phyloP scores from a whole-genome alignment of 352 stramenopile species.

The Albugo laibachii region DNA sequence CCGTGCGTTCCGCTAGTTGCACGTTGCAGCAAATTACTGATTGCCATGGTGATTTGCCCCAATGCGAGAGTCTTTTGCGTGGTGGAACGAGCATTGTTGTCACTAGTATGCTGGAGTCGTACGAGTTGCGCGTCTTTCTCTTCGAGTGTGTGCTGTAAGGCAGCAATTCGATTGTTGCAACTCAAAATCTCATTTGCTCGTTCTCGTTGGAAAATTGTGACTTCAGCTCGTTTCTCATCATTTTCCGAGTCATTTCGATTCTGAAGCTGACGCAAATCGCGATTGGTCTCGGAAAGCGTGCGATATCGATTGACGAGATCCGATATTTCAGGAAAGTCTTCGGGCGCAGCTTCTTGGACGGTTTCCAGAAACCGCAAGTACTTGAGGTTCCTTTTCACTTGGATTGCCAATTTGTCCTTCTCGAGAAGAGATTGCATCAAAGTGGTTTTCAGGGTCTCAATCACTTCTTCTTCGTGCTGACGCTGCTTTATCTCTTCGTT shows the following conservation, averaged over 20 bases:
- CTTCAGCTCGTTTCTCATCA: slow-evolving; percentile 60
- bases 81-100: slow-evolving; percentile 70
- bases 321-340: slow-evolving; percentile 84
- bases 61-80: slow-evolving; percentile 83
- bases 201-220: slow-evolving; percentile 76
- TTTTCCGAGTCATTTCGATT: slow-evolving; percentile 72
- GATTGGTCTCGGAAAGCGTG: slow-evolving; percentile 83
- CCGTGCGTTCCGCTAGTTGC: slow-evolving; percentile 73
- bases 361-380: slow-evolving; percentile 77
- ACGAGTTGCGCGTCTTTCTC: slow-evolving; percentile 40
- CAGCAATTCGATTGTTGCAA: slow-evolving; percentile 81
- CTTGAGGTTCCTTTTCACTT: slow-evolving; percentile 68
- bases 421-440: slow-evolving; percentile 39
- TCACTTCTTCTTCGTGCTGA: slow-evolving; percentile 75
- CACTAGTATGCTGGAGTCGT: slow-evolving; percentile 71
- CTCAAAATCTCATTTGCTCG: slow-evolving; percentile 84
- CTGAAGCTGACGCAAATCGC: slow-evolving; percentile 51
- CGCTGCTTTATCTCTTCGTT: slow-evolving; percentile 85
- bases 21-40: slow-evolving; percentile 63
- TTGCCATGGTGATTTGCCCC: slow-evolving; percentile 79
- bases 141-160: slow-evolving; percentile 65
- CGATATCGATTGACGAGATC: slow-evolving; percentile 85
- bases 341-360: slow-evolving; percentile 75
- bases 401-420: slow-evolving; percentile 34
- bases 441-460: slow-evolving; percentile 48